A percentile compares a stretch with the other conserved stretches of the same genome.
phyloP scores from a whole-genome alignment of 1,284 basidiomycete species.

The Pterula multifida region DNA sequence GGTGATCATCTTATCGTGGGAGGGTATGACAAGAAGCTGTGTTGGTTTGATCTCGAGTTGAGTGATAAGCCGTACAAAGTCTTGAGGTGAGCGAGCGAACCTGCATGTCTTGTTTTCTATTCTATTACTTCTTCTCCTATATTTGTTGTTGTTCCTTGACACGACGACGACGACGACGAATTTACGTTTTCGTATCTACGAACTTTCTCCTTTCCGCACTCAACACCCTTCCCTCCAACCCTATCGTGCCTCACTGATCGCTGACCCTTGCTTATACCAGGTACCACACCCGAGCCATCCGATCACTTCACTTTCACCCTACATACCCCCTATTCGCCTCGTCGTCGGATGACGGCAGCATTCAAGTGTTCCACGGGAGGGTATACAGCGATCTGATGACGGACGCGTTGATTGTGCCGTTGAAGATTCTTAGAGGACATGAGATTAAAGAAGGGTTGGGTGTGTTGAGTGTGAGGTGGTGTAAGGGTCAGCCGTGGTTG shows the following conservation, averaged over 20 bases:
- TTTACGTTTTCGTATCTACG: not conserved
- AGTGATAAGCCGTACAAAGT: slow-evolving; percentile 95
- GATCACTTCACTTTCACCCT: slow-evolving; percentile 88
- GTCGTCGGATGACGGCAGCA: slow-evolving; percentile 91
- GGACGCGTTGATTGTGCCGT: slow-evolving; percentile 91
- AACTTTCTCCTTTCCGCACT: not conserved
- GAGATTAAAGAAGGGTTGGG: slow-evolving; percentile 77
- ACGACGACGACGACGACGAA: too few relatives aligned
- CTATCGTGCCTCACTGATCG: not conserved
- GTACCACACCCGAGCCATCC: slow-evolving; percentile 89
- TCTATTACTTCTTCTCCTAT: not conserved
- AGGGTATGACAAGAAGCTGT: slow-evolving; percentile 93
- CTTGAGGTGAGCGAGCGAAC: slow-evolving; percentile 51
- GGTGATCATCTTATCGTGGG: slow-evolving; percentile 96
- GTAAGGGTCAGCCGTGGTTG: slow-evolving; percentile 85
- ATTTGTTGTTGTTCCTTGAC: not conserved
- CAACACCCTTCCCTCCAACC: not conserved
- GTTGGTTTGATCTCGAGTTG: slow-evolving; percentile 98
- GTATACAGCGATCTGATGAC: slow-evolving; percentile 93
- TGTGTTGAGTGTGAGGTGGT: slow-evolving; percentile 87
- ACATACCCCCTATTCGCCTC: slow-evolving; percentile 92
- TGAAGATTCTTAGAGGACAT: slow-evolving; percentile 94
- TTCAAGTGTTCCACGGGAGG: slow-evolving; percentile 94
- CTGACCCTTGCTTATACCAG: slow-evolving; percentile 27
- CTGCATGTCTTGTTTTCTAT: not conserved